Base-by-base conservation (phyloP, 192 early-diverging fungal species). In the Rhizophagus prolifer region DNA sequence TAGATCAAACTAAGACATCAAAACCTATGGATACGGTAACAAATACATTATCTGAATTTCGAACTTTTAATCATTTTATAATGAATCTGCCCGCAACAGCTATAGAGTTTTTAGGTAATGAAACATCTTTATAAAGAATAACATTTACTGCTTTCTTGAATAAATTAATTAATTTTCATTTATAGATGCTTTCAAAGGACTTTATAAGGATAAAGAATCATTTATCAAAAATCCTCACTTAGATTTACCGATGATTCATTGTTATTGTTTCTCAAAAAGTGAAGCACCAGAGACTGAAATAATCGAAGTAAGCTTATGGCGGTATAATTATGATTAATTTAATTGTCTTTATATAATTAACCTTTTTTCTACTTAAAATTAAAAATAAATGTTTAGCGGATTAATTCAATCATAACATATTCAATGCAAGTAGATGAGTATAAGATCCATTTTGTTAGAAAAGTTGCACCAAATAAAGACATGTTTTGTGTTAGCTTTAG, bases 11-110 rank as follows among this genome's bases (percentile, higher is more conserved):
- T 79, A 60, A 71, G 26, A 23, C 50, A 60, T 23, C 58, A 70
- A 67, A 85, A 79, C 38, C 73, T 54, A 26, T 2, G 21, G 31
- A 60, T 19, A 25, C 19, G 4, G 30, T 61, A 41, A 38, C 70
- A 62, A 44, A 72, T 26, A 30, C 62, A 44, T 16, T 61, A 58
- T 38, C 66, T 34, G 70, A 65, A 3, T 87, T 87, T 81, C 82
- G 80, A 58, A 91, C 90, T 12, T 97, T 98, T 77, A 86, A 96
- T 64, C 98, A 99, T 79, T 98, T 96, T 79, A 92, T 99, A 0
- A 98, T 99, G 97, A 99, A 99, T 81, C 86, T 99, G 28, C 98
- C 98, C 0, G 98, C 92, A 4, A 96, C 94, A 9, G 97, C 96
- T 4, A 90, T 98, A 54, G 97, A 97, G 80, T 99, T 99, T 76